phyloP scores from a whole-genome alignment of 2,329 filamentous ascomycete species.

The Colletotrichum australisinense region DNA sequence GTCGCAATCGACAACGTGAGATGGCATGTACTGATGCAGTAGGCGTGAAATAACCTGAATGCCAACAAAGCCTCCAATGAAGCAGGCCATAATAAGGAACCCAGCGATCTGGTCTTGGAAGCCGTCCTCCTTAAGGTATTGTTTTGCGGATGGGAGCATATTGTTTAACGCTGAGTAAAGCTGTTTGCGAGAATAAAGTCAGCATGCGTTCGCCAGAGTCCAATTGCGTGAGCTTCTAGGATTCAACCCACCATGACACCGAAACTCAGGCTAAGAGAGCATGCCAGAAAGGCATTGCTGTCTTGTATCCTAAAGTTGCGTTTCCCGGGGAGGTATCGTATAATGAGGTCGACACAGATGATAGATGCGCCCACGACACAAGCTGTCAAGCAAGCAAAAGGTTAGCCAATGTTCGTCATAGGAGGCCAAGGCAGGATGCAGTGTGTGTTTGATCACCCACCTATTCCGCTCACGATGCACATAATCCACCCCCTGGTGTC shows the following conservation, averaged over 20 bases:
- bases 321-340: conserved; percentile 79
- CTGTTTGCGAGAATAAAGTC: conserved; percentile 55
- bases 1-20: conserved; percentile 84
- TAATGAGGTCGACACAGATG: conserved; percentile 85
- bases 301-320: conserved; percentile 88
- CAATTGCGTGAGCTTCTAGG: background rate
- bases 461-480: conserved; percentile 82
- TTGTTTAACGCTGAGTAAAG: conserved; percentile 92
- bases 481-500: conserved; percentile 96
- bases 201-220: background rate
- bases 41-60: conserved; percentile 80
- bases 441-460: conserved; percentile 52
- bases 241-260: conserved; percentile 84
- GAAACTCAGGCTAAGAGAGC: conserved; percentile 91
- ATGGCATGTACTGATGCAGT: conserved; percentile 79
- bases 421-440: background rate
- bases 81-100: conserved; percentile 75
- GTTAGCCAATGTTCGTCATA: conserved; percentile 32
- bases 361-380: conserved; percentile 82
- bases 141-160: conserved; percentile 89
- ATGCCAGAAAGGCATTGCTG: conserved; percentile 87
- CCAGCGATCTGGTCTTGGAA: conserved; percentile 75
- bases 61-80: conserved; percentile 77
- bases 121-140: conserved; percentile 78
- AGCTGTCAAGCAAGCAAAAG: conserved; percentile 50